phyloP scores from a whole-genome alignment of 768 basidiomycete species.

The Boletus rubropictus region DNA sequence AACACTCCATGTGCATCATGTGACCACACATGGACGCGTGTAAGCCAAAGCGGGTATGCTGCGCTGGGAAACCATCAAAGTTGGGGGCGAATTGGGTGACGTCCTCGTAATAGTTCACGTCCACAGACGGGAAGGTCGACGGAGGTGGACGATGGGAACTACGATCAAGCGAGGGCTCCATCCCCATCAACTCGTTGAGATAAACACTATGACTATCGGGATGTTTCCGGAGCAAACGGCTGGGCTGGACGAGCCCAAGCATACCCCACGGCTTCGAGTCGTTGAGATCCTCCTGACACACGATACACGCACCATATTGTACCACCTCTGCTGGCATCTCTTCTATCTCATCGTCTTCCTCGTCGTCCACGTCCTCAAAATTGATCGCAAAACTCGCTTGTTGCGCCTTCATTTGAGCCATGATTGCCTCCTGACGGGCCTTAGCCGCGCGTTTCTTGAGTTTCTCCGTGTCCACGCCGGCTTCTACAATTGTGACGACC shows the following conservation, averaged over 20 bases:
- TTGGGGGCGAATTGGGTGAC: constrained; percentile 44
- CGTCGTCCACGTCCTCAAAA: constrained; percentile 72
- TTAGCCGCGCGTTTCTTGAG: constrained; percentile 82
- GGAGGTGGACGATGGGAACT: constrained; percentile 22
- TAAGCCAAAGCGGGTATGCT: constrained; percentile 77
- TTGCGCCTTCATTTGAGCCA: constrained; percentile 93
- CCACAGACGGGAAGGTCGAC: constrained; percentile 32
- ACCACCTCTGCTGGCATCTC: constrained; percentile 42
- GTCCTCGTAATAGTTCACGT: constrained; percentile 21
- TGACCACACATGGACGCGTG: constrained; percentile 89
- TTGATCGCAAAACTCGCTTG: constrained; percentile 82
- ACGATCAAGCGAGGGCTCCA: constrained; percentile 64
- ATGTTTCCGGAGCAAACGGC: constrained; percentile 73
- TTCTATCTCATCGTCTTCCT: constrained; percentile 46
- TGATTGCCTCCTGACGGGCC: constrained; percentile 86
- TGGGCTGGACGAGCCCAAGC: constrained; percentile 84
- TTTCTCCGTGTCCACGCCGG: constrained; percentile 50
- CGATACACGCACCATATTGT: constrained; percentile 91
- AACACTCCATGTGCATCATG: constrained; percentile 95
- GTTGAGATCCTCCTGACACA: constrained; percentile 93
- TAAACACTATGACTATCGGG: constrained; percentile 56
- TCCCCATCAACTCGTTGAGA: constrained; percentile 67
- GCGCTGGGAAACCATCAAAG: constrained; percentile 70
- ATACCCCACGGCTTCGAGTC: constrained; percentile 70
- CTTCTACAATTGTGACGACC: constrained; percentile 33